Percentiles rank a stretch among this genome's conserved stretches.
These are phyloP conservation scores for Colletotrichum navitas DNA, from an alignment of 2,329 filamentous ascomycete genomes.

Conservation along the genomic window DNA sequence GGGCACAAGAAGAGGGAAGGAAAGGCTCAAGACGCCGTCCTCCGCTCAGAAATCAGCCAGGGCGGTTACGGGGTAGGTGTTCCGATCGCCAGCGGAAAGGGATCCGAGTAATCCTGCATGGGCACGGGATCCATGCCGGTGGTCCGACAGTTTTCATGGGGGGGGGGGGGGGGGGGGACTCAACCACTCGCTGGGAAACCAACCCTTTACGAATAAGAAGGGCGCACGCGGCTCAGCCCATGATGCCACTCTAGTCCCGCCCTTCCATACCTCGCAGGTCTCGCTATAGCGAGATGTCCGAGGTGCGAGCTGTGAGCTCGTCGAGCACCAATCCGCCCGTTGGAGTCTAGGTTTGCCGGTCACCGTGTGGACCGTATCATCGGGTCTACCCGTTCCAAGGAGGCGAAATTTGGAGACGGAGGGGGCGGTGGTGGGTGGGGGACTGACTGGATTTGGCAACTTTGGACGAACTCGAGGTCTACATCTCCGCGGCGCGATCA, in stretches of 20 bases:
- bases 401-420: neutral
- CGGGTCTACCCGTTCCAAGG: neutral
- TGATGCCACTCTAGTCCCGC: constrained; percentile 2
- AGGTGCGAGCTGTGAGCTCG: neutral
- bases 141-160: neutral
- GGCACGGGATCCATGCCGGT: neutral
- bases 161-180: no score
- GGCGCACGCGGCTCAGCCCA: neutral
- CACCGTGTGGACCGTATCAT: neutral
- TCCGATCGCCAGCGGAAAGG: neutral
- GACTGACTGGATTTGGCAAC: neutral
- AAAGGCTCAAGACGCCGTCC: neutral
- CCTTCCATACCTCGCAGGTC: neutral
- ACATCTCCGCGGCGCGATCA: neutral
- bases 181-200: neutral
- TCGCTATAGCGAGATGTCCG: constrained; percentile 24
- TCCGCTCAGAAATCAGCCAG: neutral
- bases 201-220: neutral
- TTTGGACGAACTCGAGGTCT: no score
- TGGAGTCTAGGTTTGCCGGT: no score
- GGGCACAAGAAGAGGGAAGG: neutral
- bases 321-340: neutral
- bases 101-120: neutral
- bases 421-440: no score
- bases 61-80: no score